Conservation (phyloP, 2,329 filamentous ascomycete genomes). For the Pyrenochaeta sp. region DNA sequence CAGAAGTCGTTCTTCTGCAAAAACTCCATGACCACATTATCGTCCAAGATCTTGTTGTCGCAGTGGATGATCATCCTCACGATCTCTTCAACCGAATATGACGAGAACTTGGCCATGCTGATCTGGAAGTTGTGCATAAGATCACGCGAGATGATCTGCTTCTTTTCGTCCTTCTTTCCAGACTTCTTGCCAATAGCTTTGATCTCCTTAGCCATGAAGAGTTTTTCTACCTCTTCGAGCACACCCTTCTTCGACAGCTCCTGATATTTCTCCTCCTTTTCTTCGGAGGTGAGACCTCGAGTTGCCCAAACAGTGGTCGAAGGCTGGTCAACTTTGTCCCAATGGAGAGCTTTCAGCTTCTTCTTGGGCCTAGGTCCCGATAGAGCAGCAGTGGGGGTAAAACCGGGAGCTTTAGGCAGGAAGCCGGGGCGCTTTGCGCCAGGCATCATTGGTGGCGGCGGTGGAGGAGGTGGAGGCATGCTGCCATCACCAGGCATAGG, state of each 20-base stretch:
- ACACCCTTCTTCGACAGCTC: constrained; percentile 95
- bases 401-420: constrained; percentile 68
- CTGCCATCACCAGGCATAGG: constrained; percentile 59
- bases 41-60: constrained; percentile 87
- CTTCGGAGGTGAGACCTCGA: constrained; percentile 84
- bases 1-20: constrained; percentile 91
- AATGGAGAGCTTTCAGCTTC: constrained; percentile 99
- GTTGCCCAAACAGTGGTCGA: constrained; percentile 92
- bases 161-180: constrained; percentile 91
- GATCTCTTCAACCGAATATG: constrained; percentile 81
- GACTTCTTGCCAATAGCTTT: constrained; percentile 78
- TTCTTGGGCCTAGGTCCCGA: constrained; percentile 92
- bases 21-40: constrained; percentile 95
- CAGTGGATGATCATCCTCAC: constrained; percentile 96
- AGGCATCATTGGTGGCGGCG: constrained; percentile 67
- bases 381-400: constrained; percentile 69
- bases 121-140: constrained; percentile 69
- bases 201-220: constrained; percentile 97
- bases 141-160: constrained; percentile 93
- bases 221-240: constrained; percentile 94
- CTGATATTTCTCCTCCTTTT: constrained; percentile 93
- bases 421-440: constrained; percentile 73
- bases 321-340: constrained; percentile 96
- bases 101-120: constrained; percentile 91
- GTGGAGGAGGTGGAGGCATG: constrained; percentile 58